Evolutionary conservation across 2,329 filamentous ascomycete species (phyloP).

Genomic region (Fusarium nodosum): DNA sequence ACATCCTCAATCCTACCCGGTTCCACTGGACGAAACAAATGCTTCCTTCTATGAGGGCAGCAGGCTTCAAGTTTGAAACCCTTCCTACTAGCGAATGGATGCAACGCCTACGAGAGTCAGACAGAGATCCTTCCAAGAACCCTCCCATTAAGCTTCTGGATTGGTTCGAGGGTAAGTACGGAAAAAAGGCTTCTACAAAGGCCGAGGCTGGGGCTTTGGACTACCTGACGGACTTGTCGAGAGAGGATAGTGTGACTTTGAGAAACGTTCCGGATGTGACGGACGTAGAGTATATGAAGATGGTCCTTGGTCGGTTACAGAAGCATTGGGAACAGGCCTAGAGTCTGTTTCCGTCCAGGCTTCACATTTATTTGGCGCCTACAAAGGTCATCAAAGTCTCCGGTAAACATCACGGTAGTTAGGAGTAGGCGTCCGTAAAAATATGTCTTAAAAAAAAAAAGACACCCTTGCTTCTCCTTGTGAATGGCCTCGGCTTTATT

Average conservation of each 20-base stretch:
- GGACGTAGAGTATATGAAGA: slow-evolving; percentile 28
- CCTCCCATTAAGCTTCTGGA: slow-evolving; percentile 67
- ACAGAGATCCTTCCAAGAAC: slow-evolving; percentile 61
- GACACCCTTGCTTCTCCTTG: too few relatives aligned
- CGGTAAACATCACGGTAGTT: too few relatives aligned
- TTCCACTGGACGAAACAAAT: slow-evolving; percentile 66
- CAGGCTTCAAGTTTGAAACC: slow-evolving; percentile 61
- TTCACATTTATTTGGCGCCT: too few relatives aligned
- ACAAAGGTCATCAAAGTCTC: too few relatives aligned
- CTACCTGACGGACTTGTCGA: slow-evolving; percentile 34
- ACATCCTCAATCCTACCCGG: slow-evolving; percentile 37
- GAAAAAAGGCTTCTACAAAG: slow-evolving; percentile 26
- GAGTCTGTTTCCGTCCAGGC: too few relatives aligned
- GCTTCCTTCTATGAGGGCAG: slow-evolving; percentile 61
- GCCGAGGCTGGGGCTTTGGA: slow-evolving; percentile 29
- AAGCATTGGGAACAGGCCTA: slow-evolving; percentile 13
- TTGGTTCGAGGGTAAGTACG: slow-evolving; percentile 60
- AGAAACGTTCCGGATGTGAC: slow-evolving; percentile 40
- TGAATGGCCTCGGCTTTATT: not conserved
- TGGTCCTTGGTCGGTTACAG: slow-evolving; percentile 29
- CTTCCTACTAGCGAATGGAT: slow-evolving; percentile 62
- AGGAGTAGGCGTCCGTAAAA: too few relatives aligned
- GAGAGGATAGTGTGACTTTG: slow-evolving; percentile 35
- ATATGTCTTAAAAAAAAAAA: too few relatives aligned
- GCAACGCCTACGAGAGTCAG: slow-evolving; percentile 57